These are phyloP conservation scores for Sclerospora graminicola DNA, from an alignment of 352 stramenopile species.

Conservation along the genomic window DNA sequence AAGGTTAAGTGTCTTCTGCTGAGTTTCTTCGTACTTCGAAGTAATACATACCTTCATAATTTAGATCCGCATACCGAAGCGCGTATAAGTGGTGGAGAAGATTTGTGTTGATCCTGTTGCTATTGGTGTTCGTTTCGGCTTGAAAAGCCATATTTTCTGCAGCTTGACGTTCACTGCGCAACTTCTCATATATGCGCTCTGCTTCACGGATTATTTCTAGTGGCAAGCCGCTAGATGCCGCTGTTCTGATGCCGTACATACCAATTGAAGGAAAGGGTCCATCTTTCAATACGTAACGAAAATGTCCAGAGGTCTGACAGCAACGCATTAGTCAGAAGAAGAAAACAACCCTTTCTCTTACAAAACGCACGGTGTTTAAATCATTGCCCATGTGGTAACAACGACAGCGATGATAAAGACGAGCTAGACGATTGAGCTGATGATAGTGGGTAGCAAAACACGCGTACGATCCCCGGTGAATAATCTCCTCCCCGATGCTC, in stretches of 20 bases:
- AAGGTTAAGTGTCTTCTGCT: background rate
- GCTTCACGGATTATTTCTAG: conserved; percentile 47
- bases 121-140: conserved; percentile 3
- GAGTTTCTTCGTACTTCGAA: too few species aligned
- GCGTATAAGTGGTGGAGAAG: conserved; percentile 68
- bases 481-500: conserved; percentile 78
- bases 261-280: conserved; percentile 41
- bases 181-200: conserved; percentile 29
- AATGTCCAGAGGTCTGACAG: conserved; percentile 35
- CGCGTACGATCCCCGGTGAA: conserved; percentile 54
- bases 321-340: background rate
- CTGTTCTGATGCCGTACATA: conserved; percentile 81
- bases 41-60: conserved; percentile 32
- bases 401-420: conserved; percentile 50
- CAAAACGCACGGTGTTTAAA: conserved; percentile 28
- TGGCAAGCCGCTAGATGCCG: conserved; percentile 63
- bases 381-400: conserved; percentile 61
- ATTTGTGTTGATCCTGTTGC: conserved; percentile 26
- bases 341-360: too few species aligned
- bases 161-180: conserved; percentile 14
- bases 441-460: conserved; percentile 90
- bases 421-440: conserved; percentile 49
- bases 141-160: conserved; percentile 5
- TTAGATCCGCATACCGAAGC: conserved; percentile 49
- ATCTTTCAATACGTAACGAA: conserved; percentile 61